Evolutionary conservation across 805 yeast genomes (phyloP).

Genomic region (Geotrichum ghanense): DNA sequence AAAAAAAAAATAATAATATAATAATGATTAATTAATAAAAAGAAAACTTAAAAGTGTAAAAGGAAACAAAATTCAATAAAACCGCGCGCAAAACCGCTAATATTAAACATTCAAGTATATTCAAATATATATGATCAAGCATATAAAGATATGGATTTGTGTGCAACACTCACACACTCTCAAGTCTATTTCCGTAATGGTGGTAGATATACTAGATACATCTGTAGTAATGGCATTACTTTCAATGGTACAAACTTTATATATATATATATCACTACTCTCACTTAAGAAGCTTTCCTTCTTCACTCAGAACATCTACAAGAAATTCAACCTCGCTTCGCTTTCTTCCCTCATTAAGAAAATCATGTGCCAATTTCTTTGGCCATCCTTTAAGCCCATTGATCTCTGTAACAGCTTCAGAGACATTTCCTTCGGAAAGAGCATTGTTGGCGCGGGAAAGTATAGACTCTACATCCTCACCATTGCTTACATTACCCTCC

Average conservation of each 20-base stretch:
- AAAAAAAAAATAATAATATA: too few relatives aligned
- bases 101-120: too few relatives aligned
- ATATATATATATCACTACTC: not conserved
- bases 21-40: too few relatives aligned
- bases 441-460: conserved; percentile 75
- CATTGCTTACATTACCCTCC: conserved; percentile 60
- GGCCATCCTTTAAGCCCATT: conserved; percentile 88
- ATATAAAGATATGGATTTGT: too few relatives aligned
- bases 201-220: too few relatives aligned
- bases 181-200: too few relatives aligned
- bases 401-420: conserved; percentile 85
- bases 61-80: not conserved
- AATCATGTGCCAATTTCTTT: conserved; percentile 77
- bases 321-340: conserved; percentile 81
- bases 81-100: not conserved
- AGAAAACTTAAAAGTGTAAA: not conserved
- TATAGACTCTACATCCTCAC: conserved; percentile 79
- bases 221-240: too few relatives aligned
- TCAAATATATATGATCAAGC: too few relatives aligned
- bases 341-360: conserved; percentile 84
- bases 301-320: conserved; percentile 35
- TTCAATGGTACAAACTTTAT: not conserved
- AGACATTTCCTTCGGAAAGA: conserved; percentile 64
- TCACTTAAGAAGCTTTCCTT: conserved; percentile 8
- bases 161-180: too few relatives aligned